Base-by-base conservation (phyloP, 2,329 filamentous ascomycete species). In the Didymellaceae sp. region DNA sequence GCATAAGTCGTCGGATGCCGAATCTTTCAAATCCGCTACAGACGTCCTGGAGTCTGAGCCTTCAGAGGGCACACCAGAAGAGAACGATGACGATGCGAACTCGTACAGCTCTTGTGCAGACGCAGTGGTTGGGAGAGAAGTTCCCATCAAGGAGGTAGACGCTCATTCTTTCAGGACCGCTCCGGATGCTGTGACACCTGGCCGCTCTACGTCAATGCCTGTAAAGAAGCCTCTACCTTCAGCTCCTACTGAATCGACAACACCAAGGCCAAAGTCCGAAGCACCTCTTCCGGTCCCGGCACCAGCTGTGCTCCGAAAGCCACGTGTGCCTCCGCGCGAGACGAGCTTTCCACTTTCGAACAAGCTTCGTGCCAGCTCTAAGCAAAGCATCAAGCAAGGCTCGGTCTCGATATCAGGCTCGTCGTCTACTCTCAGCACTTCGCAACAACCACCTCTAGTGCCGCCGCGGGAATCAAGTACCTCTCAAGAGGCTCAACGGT, bases 1-100 rank as follows among this genome's bases (percentile, higher is more conserved):
- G n/a, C 58, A 63, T 20, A 66, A 65, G 45, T 63, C 63, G 9
- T 72, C 64, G 6, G 66, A 70, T 38, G 62, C 64, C 26, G 62
- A 68, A 41, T 72, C 70, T 6, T 72, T 68, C 58, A 70, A 70
- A 43, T 67, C 68, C 21, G 69, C 64, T 28, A 65, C 62, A 6
- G 57, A 64, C 43, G 34, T 58, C 11, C 46, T 57, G 6, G 56
- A 66, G n/a, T 34, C 45, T 25, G 42, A 42, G 21, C 34, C 45
- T 9, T 34, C 41, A 2, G 39, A 55, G 6, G 18, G 9, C 13
- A 18, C 24, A 3, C 28, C 26, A 5, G 49, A 52, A 18, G 20
- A 32, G 2, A n/a, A n/a, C n/a, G 48, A 43, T 6, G 48, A 40
- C 9, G 50, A 53, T 26, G 53, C 34, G n/a, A 57, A 45, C 10